These are phyloP conservation scores for Komagataella pastoris DNA, from an alignment of 805 yeast genomes.

Conservation along the genomic window DNA sequence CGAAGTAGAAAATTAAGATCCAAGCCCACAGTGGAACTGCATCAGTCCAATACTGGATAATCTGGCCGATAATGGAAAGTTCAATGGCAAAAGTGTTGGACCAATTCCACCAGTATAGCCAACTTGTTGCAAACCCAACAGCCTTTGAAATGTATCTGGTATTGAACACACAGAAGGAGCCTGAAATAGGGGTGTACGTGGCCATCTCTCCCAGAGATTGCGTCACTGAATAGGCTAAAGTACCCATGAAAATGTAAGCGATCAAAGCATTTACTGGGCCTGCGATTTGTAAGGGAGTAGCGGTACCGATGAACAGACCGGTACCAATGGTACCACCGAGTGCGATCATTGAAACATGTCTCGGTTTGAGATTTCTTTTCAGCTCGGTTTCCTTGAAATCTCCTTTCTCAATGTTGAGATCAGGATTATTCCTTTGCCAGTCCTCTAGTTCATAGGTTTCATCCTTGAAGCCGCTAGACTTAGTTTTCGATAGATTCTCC, in stretches of 20 bases:
- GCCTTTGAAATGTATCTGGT: constrained; percentile 59
- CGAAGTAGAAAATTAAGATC: constrained; percentile 53
- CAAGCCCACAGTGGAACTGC: constrained; percentile 63
- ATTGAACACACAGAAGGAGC: constrained; percentile 60
- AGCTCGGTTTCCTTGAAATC: neutral
- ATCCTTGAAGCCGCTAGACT: neutral
- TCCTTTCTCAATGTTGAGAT: neutral
- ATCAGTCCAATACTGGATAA: constrained; percentile 51
- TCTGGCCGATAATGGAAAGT: constrained; percentile 57
- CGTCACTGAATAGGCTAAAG: constrained; percentile 51
- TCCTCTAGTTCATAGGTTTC: neutral
- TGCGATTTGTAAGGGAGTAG: constrained; percentile 36
- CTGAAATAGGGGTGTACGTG: constrained; percentile 56
- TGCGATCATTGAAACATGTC: constrained; percentile 68
- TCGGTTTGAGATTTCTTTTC: constrained; percentile 44
- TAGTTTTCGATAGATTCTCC: neutral
- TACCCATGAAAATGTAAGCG: constrained; percentile 52
- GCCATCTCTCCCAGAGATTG: constrained; percentile 77
- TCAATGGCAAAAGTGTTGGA: constrained; percentile 67
- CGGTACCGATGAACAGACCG: constrained; percentile 58
- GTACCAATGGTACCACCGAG: constrained; percentile 75
- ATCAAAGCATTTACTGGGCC: constrained; percentile 64
- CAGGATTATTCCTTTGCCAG: neutral
- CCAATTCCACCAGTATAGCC: constrained; percentile 72
- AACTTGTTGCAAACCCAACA: constrained; percentile 59